Evolutionary conservation across 345 rosid genomes (phyloP).

Genomic region (Salix exigua): DNA sequence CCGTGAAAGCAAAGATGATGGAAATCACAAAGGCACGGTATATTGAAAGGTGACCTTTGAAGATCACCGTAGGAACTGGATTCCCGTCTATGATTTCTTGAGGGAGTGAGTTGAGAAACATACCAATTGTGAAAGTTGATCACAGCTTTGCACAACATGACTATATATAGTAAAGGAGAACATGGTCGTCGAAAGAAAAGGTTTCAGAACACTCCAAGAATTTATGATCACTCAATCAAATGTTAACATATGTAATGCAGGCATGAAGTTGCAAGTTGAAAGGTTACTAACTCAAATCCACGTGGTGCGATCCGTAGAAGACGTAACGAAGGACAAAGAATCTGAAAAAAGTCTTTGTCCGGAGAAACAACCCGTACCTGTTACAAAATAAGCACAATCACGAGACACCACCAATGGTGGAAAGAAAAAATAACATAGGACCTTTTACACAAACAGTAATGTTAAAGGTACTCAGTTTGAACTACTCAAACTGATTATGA

Average conservation of each 20-base stretch:
- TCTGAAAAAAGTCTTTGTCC: constrained; percentile 97
- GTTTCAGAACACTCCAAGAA: not conserved
- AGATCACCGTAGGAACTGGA: constrained; percentile 7
- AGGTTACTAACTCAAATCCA: constrained; percentile 68
- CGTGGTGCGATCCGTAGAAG: constrained; percentile 89
- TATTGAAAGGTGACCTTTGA: constrained; percentile 1
- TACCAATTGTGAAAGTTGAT: not conserved
- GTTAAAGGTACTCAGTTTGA: not conserved
- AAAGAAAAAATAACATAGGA: not conserved
- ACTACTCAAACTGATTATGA: too few relatives aligned
- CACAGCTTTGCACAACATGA: not conserved
- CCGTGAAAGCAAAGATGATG: constrained; percentile 9
- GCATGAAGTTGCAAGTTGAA: not conserved
- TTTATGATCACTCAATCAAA: not conserved
- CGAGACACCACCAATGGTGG: not conserved
- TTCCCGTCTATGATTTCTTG: constrained; percentile 7
- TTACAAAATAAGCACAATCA: constrained; percentile 1
- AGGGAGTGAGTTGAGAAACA: not conserved
- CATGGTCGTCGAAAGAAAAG: not conserved
- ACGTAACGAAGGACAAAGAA: constrained; percentile 86
- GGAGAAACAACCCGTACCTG: constrained; percentile 99
- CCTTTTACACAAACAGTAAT: not conserved
- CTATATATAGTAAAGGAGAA: not conserved
- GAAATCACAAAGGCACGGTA: constrained; percentile 2
- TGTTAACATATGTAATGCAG: not conserved